Evolutionary conservation across 352 stramenopile species (phyloP).

Genomic region (Phytophthora sansomeana): DNA sequence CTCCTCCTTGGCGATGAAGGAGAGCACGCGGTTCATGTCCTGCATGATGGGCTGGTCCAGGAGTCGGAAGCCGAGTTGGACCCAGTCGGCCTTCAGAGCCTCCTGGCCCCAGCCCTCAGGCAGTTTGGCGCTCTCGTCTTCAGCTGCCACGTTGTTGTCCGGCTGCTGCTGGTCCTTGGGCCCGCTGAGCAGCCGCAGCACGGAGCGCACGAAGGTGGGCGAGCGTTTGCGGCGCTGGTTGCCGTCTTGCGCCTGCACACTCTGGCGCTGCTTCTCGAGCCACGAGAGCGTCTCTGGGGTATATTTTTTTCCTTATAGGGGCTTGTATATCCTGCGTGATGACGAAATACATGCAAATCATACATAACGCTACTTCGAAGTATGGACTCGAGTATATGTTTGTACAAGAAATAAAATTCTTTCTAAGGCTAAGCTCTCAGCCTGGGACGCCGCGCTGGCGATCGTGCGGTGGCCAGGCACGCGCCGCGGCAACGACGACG

Average conservation of each 20-base stretch:
- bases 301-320: no score
- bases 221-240: slow-evolving; percentile 57
- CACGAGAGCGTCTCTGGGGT: slow-evolving; percentile 80
- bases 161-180: slow-evolving; percentile 23
- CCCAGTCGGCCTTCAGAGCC: slow-evolving; percentile 53
- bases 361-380: no score
- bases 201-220: slow-evolving; percentile 67
- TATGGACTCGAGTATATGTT: no score
- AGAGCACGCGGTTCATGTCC: slow-evolving; percentile 61
- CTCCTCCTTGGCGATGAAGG: slow-evolving; percentile 56
- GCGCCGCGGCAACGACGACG: no score
- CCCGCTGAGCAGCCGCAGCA: slow-evolving; percentile 60
- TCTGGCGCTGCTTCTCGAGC: slow-evolving; percentile 69
- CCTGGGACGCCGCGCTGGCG: no score
- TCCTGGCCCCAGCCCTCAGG: slow-evolving; percentile 55
- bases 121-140: slow-evolving; percentile 41
- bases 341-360: no score
- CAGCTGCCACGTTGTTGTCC: slow-evolving; percentile 16
- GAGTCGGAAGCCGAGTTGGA: slow-evolving; percentile 55
- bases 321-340: no score
- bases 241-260: slow-evolving; percentile 31
- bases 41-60: slow-evolving; percentile 70
- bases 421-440: no score
- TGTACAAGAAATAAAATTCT: no score
- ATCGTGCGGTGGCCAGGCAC: no score